Conservation (phyloP, 768 basidiomycete genomes). For the Mycena alexandri region DNA sequence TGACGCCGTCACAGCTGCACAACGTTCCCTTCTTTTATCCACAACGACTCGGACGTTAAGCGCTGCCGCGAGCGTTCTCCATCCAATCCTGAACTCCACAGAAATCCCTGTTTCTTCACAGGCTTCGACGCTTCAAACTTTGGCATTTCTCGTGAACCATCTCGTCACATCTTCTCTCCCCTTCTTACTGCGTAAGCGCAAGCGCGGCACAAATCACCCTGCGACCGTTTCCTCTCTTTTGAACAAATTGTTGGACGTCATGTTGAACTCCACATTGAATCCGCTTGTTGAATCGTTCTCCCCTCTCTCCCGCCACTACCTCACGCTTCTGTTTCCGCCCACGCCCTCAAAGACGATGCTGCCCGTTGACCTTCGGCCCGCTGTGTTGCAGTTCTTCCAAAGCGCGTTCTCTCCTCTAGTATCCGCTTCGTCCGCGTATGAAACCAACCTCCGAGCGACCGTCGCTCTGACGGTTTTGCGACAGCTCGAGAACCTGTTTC, state of each 20-base stretch:
- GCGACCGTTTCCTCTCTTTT: conserved; percentile 28
- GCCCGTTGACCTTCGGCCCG: conserved; percentile 45
- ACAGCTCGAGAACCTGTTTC: conserved; percentile 52
- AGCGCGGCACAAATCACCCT: conserved; percentile 1
- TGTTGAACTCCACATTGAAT: conserved; percentile 38
- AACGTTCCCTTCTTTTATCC: conserved; percentile 44
- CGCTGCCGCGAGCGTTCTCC: conserved; percentile 42
- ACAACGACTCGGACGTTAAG: conserved; percentile 48
- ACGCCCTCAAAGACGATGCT: conserved; percentile 10
- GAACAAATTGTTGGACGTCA: conserved; percentile 31
- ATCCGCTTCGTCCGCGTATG: conserved; percentile 32
- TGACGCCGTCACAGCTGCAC: conserved; percentile 29
- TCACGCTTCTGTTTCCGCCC: conserved; percentile 24
- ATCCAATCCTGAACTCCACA: conserved; percentile 45
- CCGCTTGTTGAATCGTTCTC: conserved; percentile 30
- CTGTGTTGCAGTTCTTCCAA: conserved; percentile 46
- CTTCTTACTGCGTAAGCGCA: conserved; percentile 37
- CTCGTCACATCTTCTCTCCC: conserved; percentile 28
- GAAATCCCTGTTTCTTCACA: conserved; percentile 34
- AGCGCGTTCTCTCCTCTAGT: conserved; percentile 36
- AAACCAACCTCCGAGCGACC: conserved; percentile 41
- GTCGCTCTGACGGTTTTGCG: conserved; percentile 55
- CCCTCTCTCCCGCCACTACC: conserved; percentile 30
- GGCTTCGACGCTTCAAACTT: conserved; percentile 26
- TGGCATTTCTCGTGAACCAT: conserved; percentile 19